Base-by-base conservation (phyloP, 2,329 filamentous ascomycete species). In the Coniochaeta sp. region DNA sequence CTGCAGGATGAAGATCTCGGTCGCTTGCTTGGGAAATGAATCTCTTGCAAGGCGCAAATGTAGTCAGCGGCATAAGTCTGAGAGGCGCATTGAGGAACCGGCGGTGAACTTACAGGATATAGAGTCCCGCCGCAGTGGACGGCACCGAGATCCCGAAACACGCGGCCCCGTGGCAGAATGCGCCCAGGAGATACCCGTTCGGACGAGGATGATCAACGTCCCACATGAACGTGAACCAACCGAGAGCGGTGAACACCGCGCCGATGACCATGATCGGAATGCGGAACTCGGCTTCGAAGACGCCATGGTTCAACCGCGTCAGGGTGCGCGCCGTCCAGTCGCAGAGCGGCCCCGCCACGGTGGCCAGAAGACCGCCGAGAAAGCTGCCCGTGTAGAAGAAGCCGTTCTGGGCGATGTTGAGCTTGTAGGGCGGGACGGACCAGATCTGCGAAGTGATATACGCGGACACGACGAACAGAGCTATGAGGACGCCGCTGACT, bases 371-470 rank as follows among this genome's bases (percentile, higher is more conserved):
- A n/a, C 66, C 70, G 2, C 75, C 73, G 47, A 76, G 63, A 65
- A 77, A 72, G 2, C 74, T 71, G 0, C 75, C 74, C 19, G 77
- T 69, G 58, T 73, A 75, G 59, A 77, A 74, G 57, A 77, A 73
- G 1, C 77, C 77, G 47, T 77, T 74, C 56, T 74, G 66, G 3
- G 71, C 69, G 2, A 73, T 69, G 30, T 68, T 68, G 65, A 79
- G 76, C 65, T 74, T 73, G 55, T 66, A 67, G 0, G 65, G 65
- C 6, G 64, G 58, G 2, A 60, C 61, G 2, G 61, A 61, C 55
- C 59, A 66, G 55, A 67, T 63, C 59, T 65, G 64, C 4, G 64
- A 62, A 34, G 59, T 44, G 36, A 65, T 66, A 58, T 66, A 66
- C 32, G 63, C 62, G 17, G 63, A 58, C 2, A 59, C 62, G 22